Percentiles rank a stretch among this genome's conserved stretches.
phyloP scores from a whole-genome alignment of 371 early-diverging fungal genomes.

The Encephalitozoon hellem region DNA sequence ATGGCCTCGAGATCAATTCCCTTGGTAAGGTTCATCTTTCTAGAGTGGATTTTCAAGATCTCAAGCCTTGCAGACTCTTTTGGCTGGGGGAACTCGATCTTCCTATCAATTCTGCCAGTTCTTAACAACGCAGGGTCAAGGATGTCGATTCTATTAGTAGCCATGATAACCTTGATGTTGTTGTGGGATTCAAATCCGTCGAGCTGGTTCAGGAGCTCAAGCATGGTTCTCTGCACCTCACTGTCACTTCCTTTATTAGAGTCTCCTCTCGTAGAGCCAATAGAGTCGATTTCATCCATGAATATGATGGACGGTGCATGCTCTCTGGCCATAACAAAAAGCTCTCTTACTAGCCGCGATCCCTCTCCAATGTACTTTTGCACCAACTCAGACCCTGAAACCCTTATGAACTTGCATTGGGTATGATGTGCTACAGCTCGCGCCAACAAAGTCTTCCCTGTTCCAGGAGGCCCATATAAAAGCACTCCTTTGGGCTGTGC shows the following conservation, averaged over 20 bases:
- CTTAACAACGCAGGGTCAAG: conserved; percentile 88
- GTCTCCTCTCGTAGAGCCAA: conserved; percentile 67
- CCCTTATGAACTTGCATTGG: conserved; percentile 96
- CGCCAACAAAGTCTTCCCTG: conserved; percentile 70
- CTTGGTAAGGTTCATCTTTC: conserved; percentile 95
- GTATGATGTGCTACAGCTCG: conserved; percentile 98
- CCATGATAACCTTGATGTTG: conserved; percentile 98
- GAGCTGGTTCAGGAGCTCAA: conserved; percentile 79
- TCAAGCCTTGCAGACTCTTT: conserved; percentile 86
- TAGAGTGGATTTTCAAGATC: conserved; percentile 94
- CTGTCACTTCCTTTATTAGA: conserved; percentile 72
- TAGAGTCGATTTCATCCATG: conserved; percentile 99
- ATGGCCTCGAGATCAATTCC: conserved; percentile 90
- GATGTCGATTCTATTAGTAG: conserved; percentile 98
- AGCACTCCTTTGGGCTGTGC: conserved; percentile 97
- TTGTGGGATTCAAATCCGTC: conserved; percentile 98
- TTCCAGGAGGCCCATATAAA: conserved; percentile 85
- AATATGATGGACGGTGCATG: conserved; percentile 96
- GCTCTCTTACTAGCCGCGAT: conserved; percentile 92
- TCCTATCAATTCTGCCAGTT: conserved; percentile 95
- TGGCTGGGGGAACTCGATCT: conserved; percentile 98
- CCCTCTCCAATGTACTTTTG: conserved; percentile 99
- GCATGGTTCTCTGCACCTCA: conserved; percentile 86
- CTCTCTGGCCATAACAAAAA: conserved; percentile 97
- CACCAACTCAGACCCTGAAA: conserved; percentile 95